Evolutionary conservation across 192 early-diverging fungal genomes (phyloP).

Genomic region (Chytriomyces sp.): DNA sequence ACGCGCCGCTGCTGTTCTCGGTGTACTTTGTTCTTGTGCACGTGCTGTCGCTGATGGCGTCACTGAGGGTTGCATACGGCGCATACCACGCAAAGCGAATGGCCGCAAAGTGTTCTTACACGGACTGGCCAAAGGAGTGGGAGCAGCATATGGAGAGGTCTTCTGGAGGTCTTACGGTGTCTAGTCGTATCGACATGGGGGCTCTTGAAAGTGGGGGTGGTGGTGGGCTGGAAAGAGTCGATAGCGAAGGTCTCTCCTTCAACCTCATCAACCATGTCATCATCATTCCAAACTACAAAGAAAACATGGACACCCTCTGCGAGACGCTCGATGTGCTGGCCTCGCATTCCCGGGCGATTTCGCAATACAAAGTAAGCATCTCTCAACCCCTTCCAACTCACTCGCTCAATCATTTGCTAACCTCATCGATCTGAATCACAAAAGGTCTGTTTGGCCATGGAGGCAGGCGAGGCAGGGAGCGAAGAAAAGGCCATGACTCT

Average conservation of each 20-base stretch:
- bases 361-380: conserved; percentile 55
- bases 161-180: background rate
- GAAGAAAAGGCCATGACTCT: conserved; percentile 60
- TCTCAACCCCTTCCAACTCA: background rate
- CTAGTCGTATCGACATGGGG: background rate
- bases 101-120: conserved; percentile 32
- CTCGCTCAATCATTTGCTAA: too few relatives aligned
- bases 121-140: conserved; percentile 40
- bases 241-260: conserved; percentile 24
- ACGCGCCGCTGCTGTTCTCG: conserved; percentile 37
- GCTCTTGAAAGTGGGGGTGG: background rate
- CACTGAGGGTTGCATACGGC: conserved; percentile 39
- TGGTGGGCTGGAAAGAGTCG: too few relatives aligned
- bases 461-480: conserved; percentile 59
- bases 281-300: conserved; percentile 72
- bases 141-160: background rate
- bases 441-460: conserved; percentile 71
- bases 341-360: conserved; percentile 45
- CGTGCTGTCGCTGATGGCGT: conserved; percentile 28
- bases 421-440: too few relatives aligned
- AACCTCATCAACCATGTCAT: conserved; percentile 60
- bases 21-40: conserved; percentile 40
- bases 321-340: conserved; percentile 69
- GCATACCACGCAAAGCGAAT: conserved; percentile 10
- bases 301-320: conserved; percentile 63